Base-by-base conservation (phyloP, 2,329 filamentous ascomycete genomes). In the Fusarium sp. region DNA sequence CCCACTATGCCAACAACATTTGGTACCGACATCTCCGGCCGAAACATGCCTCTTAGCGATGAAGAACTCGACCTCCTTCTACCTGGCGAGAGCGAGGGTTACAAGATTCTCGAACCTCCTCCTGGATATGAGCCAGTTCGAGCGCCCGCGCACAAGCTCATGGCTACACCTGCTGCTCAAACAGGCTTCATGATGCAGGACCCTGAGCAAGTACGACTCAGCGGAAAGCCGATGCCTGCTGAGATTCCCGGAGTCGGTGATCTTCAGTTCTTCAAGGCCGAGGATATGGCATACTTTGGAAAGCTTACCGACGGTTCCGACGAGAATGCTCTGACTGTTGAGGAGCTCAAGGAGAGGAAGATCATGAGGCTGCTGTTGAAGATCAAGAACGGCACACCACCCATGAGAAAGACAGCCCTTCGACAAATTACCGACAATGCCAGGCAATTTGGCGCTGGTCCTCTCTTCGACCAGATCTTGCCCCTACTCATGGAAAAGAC, bases 281-380 rank as follows among this genome's bases (percentile, higher is more conserved):
- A 99, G 79, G 96, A 99, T 80, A 98, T 98, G 94, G 91, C 93
- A 39, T 99, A 99, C 82, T 99, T 99, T 76, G 94, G 95, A 62
- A 98, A 99, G 84, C 88, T 99, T 40, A 95, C 97, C 22, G 96
- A 99, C 77, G 94, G 93, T 38, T 92, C 92, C 26, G 94, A 98
- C 73, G 96, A 99, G 81, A 97, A 95, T 73, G 87, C 90, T 22
- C 88, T 99, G 81, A 94, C 91, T 21, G 94, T 99, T 11, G 96
- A 99, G 49, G 95, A 99, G 76, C 83, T 99, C 53, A 98, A 99
- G 81, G 95, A 99, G 81, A 89, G 96, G 66, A 99, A 99, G 83
- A 99, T 99, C 77, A 98, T 99, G 96, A 88, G 96, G 71, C 83
- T 99, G 57, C 85, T 99, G 45, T 87, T 99, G 58, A 99, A 99